A percentile compares a stretch with the other conserved stretches of the same genome.
Evolutionary conservation across 163 green algal species (phyloP).

Genomic region (Scenedesmus sp.): DNA sequence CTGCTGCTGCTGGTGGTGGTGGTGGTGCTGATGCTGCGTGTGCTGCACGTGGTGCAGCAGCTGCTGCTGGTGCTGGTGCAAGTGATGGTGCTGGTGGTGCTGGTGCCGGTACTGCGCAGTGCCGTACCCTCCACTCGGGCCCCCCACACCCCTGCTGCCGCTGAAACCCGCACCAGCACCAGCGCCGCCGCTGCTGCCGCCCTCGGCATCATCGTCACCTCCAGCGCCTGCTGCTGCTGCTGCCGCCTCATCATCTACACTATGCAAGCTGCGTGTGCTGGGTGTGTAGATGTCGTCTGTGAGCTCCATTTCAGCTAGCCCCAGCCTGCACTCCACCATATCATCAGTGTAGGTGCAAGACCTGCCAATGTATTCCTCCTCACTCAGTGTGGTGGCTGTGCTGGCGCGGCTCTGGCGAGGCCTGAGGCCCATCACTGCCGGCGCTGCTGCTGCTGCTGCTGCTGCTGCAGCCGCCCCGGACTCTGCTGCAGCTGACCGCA

Average conservation of each 20-base stretch:
- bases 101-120: neutral
- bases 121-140: neutral
- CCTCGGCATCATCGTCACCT: neutral
- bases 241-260: constrained; percentile 18
- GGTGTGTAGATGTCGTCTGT: constrained; percentile 46
- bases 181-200: neutral
- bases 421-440: neutral
- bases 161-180: neutral
- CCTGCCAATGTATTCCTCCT: neutral
- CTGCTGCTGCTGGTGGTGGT: constrained; percentile 7
- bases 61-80: neutral
- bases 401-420: neutral
- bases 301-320: constrained; percentile 30
- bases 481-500: neutral
- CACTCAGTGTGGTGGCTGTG: neutral
- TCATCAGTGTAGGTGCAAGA: constrained; percentile 36
- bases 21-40: neutral
- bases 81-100: neutral
- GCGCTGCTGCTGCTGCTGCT: neutral
- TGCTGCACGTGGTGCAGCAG: constrained; percentile 8
- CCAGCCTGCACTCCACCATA: neutral
- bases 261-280: constrained; percentile 37
- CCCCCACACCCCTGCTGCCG: neutral
- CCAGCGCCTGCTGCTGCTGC: constrained; percentile 5
- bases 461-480: neutral